Evolutionary conservation across 805 yeast genomes (phyloP).

Genomic region (Metschnikowia kofuensis): DNA sequence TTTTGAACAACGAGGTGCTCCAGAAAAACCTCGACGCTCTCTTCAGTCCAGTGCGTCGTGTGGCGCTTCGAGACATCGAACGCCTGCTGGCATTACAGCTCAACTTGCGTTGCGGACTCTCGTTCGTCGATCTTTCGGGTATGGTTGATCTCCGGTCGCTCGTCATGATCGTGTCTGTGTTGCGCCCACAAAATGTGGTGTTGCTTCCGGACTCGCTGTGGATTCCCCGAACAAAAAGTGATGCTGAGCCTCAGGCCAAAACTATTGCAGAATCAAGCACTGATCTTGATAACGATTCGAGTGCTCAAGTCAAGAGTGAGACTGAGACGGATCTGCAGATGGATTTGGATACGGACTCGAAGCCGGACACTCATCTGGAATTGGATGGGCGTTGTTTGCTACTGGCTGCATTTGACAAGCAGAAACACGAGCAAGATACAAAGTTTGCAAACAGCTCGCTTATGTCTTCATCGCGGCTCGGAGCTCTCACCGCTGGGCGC

Average conservation of each 20-base stretch:
- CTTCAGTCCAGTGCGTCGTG: conserved; percentile 49
- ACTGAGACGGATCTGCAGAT: too few species aligned
- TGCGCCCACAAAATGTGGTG: conserved; percentile 75
- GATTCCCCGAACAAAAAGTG: too few species aligned
- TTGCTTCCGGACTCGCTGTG: conserved; percentile 43
- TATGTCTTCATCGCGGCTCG: conserved; percentile 6
- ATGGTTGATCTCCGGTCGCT: conserved; percentile 81
- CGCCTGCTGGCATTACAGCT: conserved; percentile 24
- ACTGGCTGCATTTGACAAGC: conserved; percentile 28
- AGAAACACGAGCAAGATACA: conserved; percentile 25
- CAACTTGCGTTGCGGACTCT: conserved; percentile 63
- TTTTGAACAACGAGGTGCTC: conserved; percentile 38
- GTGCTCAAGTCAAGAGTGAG: too few species aligned
- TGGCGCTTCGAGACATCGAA: conserved; percentile 20
- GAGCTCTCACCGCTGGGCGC: conserved; percentile 4
- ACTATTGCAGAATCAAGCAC: too few species aligned
- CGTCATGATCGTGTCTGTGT: conserved; percentile 67
- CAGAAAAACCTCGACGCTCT: conserved; percentile 47
- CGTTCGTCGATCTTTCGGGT: conserved; percentile 80
- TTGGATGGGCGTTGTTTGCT: conserved; percentile 29
- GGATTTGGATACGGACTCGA: too few species aligned
- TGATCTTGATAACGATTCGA: too few species aligned
- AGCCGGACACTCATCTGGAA: conserved; percentile 6
- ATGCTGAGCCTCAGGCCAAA: too few species aligned
- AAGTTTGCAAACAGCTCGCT: conserved; percentile 14